Evolutionary conservation across 2,329 filamentous ascomycete species (phyloP), one percentile per base, ranked within the genome.

Genomic region (Ceratocystis destructans): DNA sequence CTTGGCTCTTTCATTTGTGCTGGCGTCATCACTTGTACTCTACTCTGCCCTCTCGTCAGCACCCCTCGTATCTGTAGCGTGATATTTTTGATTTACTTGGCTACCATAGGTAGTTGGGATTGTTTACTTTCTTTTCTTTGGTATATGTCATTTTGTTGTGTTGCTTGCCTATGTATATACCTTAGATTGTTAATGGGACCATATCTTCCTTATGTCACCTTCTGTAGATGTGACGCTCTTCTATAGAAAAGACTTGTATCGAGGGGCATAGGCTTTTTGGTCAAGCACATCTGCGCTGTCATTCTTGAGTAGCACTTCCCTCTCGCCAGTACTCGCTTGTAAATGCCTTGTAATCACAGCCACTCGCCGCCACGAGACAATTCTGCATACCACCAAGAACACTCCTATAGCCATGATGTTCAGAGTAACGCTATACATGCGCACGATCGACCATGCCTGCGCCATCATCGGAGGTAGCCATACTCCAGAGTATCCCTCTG

Each of bases 241-340:
- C 55, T 59, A 46, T 22, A 28, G 61, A 62, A 62, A 46, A 44
- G 55, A 59, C 28, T 8, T n/a, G 55, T 59, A 59, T 20, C 28
- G 55, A 37, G 31, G 55, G n/a, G n/a, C 31, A 31, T 8, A 12
- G 6, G 6, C 20, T 4, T 20, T n/a, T 46, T 2, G n/a, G 17
- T 20, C 63, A 12, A 10, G 4, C 8, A 0, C 37, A 55, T 55
- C 20, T 25, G 10, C n/a, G 20, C 37, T 33, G 3, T 7, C 15
- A n/a, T 57, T 44, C 55, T 61, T 61, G 45, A 65, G 33, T 7
- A 65, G 64, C 17, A 17, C 17, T 28, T 61, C 55, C n/a, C 33
- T 48, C 28, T 65, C 55, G 10, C 28, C 45, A 46, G 61, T 12
- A 20, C 12, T 17, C 3, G 45, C 33, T 28, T 33, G 55, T 6